Evolutionary conservation across 2,329 filamentous ascomycete species (phyloP).

Genomic region (Hypoxylon sp.): DNA sequence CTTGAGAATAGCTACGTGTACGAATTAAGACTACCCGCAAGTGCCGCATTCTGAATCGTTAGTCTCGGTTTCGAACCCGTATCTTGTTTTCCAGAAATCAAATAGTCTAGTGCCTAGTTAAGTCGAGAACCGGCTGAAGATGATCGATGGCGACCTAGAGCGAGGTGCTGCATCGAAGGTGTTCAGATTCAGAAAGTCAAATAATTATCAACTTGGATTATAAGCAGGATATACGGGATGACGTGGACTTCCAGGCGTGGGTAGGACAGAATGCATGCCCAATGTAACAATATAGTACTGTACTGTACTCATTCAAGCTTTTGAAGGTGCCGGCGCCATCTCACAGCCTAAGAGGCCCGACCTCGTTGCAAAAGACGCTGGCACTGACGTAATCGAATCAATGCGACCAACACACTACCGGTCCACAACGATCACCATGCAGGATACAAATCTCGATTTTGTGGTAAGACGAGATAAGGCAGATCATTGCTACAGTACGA

Average conservation of each 20-base stretch:
- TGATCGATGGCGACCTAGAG: conserved; percentile 2
- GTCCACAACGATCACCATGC: too few relatives aligned
- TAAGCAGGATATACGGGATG: conserved; percentile 18
- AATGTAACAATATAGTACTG: conserved; percentile 23
- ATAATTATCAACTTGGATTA: background rate
- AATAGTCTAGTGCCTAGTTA: too few relatives aligned
- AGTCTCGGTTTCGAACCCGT: conserved; percentile 2
- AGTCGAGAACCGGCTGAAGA: background rate
- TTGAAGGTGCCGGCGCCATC: conserved; percentile 1
- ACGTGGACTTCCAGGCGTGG: conserved; percentile 18
- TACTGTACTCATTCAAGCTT: conserved; percentile 23
- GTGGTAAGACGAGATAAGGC: too few relatives aligned
- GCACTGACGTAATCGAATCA: conserved; percentile 4
- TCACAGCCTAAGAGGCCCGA: background rate
- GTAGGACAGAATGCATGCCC: conserved; percentile 15
- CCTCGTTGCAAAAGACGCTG: background rate
- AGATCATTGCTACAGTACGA: too few relatives aligned
- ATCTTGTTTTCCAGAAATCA: background rate
- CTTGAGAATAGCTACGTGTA: conserved; percentile 8
- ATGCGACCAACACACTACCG: background rate
- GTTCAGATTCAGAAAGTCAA: background rate
- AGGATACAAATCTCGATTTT: too few relatives aligned
- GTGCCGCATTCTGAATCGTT: background rate
- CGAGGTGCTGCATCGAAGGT: conserved; percentile 7
- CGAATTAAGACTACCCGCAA: background rate